Conservation (phyloP, 176 grass and related monocot genomes). For the Oryza longistaminata region DNA sequence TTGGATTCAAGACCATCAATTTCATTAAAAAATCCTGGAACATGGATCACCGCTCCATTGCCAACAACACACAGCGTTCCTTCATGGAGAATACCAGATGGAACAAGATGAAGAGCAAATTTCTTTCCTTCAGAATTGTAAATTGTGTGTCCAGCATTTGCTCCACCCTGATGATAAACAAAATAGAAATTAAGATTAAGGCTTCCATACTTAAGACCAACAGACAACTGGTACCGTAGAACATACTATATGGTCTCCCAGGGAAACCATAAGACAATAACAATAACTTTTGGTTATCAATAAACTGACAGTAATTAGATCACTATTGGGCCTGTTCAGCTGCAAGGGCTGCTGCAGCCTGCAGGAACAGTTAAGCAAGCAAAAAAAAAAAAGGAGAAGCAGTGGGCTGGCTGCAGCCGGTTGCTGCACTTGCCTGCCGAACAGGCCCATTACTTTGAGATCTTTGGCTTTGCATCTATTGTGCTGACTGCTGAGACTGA, state of each 20-base stretch:
- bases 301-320: not conserved
- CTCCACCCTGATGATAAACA: slow-evolving; percentile 65
- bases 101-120: slow-evolving; percentile 86
- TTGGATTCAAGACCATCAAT: slow-evolving; percentile 77
- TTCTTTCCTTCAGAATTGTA: slow-evolving; percentile 85
- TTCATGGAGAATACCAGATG: slow-evolving; percentile 80
- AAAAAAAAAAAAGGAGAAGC: too few species aligned
- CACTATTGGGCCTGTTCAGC: not conserved
- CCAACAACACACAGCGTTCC: slow-evolving; percentile 74
- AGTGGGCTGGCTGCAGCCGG: too few species aligned
- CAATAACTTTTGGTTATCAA: not conserved
- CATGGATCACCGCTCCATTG: slow-evolving; percentile 79
- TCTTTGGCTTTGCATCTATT: not conserved
- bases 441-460: not conserved
- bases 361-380: too few species aligned
- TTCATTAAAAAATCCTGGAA: slow-evolving; percentile 76
- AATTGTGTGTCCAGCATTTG: slow-evolving; percentile 90
- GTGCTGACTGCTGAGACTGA: not conserved
- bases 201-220: slow-evolving; percentile 5
- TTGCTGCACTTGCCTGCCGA: too few species aligned
- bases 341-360: too few species aligned
- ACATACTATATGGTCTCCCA: not conserved
- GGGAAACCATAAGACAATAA: not conserved
- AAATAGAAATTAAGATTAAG: slow-evolving; percentile 32
- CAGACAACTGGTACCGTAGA: not conserved